Base-by-base conservation (phyloP, 2,329 filamentous ascomycete species). In the Graphilbum ipis-grandicollis region DNA sequence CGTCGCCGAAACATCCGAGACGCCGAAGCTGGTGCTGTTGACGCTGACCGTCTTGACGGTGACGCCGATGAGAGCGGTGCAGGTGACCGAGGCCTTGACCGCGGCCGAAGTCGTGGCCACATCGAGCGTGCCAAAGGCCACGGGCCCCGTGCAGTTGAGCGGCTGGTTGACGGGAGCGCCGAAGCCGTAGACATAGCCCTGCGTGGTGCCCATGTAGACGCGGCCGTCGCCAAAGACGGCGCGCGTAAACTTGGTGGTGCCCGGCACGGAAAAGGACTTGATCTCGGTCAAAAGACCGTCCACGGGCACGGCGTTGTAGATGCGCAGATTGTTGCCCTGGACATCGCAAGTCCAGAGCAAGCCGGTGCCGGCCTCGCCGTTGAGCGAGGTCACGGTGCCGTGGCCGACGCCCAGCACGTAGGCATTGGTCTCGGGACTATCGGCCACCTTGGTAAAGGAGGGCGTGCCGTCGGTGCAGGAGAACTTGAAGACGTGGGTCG, bases 271-370 rank as follows among this genome's bases (percentile, higher is more conserved):
- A 43, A 71, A 70, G 1, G 57, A 57, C 23, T 63, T 61, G 42
- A 72, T 57, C 36, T 65, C 51, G 2, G 54, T 62, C 34, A 74
- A 48, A 1, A 50, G 41, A 0, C 62, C 63, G 19, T 62, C 57
- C 5, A 56, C 50, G 0, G 66, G 69, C 9, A 98, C 64, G 19
- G 83, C 77, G 54, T 94, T 93, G 66, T 92, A 92, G 51, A 96
- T 93, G 49, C 83, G 79, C 51, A 84, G 55, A 39, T 65, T 63
- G 7, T 54, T 52, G 6, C 65, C 66, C 43, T 71, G 62, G 0
- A 71, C 65, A 38, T 74, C 69, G 1, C 59, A 62, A 2, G 60
- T 61, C 69, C 69, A 74, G 6, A 71, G 48, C 1, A 74, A 57
- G 19, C 68, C 69, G 1, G 66, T 71, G 3, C 68, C 69, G 3